Percentiles rank a stretch among this genome's conserved stretches.
phyloP scores from a whole-genome alignment of 169 alveolate species.

The Condylostoma magnum region DNA sequence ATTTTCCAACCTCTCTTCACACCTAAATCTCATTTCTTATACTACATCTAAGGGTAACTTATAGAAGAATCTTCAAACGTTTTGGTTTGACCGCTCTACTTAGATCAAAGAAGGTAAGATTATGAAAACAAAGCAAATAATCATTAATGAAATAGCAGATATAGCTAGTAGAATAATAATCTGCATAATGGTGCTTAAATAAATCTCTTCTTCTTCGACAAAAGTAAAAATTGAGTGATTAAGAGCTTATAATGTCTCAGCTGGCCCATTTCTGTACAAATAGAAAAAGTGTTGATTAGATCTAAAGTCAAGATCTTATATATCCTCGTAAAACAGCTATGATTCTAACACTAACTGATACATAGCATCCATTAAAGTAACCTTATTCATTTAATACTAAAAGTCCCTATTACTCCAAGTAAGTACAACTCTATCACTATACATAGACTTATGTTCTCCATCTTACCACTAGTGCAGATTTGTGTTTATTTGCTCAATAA shows the following conservation, averaged over 20 bases:
- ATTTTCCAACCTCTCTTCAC: slow-evolving; percentile 26
- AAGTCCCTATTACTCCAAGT: not conserved
- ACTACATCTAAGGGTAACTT: slow-evolving; percentile 21
- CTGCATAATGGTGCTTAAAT: not conserved
- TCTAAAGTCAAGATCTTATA: too few species aligned
- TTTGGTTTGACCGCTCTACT: slow-evolving; percentile 16
- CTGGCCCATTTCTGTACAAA: slow-evolving; percentile 13
- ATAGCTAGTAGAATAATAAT: slow-evolving; percentile 17
- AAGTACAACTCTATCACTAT: not conserved
- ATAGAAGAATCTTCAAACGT: slow-evolving; percentile 22
- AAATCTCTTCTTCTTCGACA: not conserved
- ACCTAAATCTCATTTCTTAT: slow-evolving; percentile 14
- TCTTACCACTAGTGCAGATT: not conserved
- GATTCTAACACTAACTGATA: not conserved
- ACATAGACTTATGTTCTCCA: not conserved
- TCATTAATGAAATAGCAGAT: slow-evolving; percentile 14
- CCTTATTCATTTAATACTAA: not conserved
- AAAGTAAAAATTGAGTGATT: slow-evolving; percentile 11
- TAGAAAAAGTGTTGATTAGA: slow-evolving; percentile 17
- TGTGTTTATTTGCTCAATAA: not conserved
- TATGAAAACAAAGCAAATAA: slow-evolving; percentile 16
- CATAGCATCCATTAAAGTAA: slow-evolving; percentile 15
- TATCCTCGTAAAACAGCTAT: not conserved
- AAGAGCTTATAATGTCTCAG: slow-evolving; percentile 16
- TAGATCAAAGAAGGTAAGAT: slow-evolving; percentile 17